Evolutionary conservation across 192 early-diverging fungal genomes (phyloP), one percentile per base, ranked within the genome.

Genomic region (Cetraspora pellucida): DNA sequence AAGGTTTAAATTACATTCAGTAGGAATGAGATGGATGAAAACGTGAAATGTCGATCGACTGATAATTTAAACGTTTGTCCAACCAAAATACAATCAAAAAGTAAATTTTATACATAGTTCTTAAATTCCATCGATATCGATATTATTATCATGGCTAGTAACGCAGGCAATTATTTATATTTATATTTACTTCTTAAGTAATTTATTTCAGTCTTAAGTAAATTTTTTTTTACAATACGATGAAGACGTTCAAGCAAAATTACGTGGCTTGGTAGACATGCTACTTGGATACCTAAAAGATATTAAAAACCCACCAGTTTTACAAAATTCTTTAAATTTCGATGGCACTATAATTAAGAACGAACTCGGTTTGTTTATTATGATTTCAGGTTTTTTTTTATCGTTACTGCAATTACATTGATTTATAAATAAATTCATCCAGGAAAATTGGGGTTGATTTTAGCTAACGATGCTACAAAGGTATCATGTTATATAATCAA

Each of bases 401-500:
- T 30, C 6, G 0, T 10, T 61, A 61, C 28, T 61, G 0, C 11
- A 8, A 14, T 60, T 27, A 16, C 5, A 60, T 16, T 21, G n/a
- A n/a, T 55, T 55, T 55, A 55, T 55, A 55, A 37, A 37, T 37
- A 37, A 37, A 37, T 37, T 37, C 52, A 16, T 60, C 0, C 28
- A 61, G 59, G 59, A 16, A 69, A 69, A 49, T 69, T 69, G 37
- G 66, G 66, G 7, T 21, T 49, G 14, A 69, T 69, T 25, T 37
- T 69, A n/a, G 46, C 46, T 25, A 43, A 69, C 37, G 44, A 69
- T 49, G 66, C 66, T 14, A 69, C 66, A 49, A 69, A 49, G 66
- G 66, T 69, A 31, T 43, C n/a, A 23, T 1, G 45, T 27, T 8
- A 45, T 23, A 16, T 47, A 17, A n/a, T 46, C 23, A 9, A 43